These are phyloP conservation scores for Mycena filopes DNA, from an alignment of 768 basidiomycete genomes.

Conservation along the genomic window DNA sequence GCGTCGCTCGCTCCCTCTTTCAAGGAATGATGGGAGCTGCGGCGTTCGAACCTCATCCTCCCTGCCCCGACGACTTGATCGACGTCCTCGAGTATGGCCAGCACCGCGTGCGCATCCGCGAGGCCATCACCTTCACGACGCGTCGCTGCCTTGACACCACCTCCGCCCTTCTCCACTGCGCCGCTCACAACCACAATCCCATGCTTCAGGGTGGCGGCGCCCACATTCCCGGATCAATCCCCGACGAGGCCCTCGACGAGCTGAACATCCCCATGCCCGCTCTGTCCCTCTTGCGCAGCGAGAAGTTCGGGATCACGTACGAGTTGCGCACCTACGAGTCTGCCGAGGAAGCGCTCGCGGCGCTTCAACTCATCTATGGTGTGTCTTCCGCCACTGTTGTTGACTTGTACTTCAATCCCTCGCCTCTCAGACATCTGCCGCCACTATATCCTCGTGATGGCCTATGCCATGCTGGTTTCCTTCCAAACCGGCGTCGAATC, in stretches of 20 bases:
- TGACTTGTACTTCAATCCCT: too few relatives aligned
- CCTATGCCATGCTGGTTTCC: not conserved
- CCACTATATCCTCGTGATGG: not conserved
- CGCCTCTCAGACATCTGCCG: not conserved
- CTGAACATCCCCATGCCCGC: not conserved
- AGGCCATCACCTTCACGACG: not conserved
- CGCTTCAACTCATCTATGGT: too few relatives aligned
- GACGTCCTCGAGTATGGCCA: not conserved
- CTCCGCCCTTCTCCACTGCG: not conserved
- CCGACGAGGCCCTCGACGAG: not conserved
- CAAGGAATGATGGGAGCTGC: too few relatives aligned
- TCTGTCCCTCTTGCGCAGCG: not conserved
- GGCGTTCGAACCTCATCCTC: not conserved
- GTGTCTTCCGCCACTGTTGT: too few relatives aligned
- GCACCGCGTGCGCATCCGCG: not conserved
- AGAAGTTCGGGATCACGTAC: not conserved
- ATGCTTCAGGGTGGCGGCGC: not conserved
- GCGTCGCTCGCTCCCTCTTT: too few relatives aligned
- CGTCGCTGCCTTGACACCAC: not conserved
- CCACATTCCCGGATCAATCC: not conserved
- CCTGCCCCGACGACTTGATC: not conserved
- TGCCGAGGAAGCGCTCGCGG: not conserved
- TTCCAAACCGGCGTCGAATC: not conserved
- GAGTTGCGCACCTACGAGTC: too few relatives aligned
- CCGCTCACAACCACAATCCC: not conserved